Conservation (phyloP, 2,329 filamentous ascomycete genomes). For the Trichoderma harzianum region DNA sequence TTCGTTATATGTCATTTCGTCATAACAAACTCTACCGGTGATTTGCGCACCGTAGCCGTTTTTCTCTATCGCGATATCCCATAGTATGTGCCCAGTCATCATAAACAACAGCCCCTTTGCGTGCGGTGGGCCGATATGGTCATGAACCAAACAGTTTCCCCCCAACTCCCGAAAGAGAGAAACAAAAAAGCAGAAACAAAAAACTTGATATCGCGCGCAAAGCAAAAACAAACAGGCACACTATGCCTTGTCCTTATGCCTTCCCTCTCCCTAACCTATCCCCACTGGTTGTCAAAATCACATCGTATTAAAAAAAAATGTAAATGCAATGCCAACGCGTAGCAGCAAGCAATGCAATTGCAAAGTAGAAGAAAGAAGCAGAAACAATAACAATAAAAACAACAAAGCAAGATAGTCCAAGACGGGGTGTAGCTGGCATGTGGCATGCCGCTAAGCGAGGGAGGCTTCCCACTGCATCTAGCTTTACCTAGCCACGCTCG, state of each 20-base stretch:
- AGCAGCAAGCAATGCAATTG: neutral
- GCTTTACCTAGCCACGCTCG: constrained; percentile 18
- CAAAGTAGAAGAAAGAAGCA: neutral
- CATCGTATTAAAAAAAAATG: neutral
- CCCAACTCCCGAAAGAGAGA: neutral
- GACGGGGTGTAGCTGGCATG: neutral
- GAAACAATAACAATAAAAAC: neutral
- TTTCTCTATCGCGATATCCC: constrained; percentile 18
- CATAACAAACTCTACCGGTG: constrained; percentile 15
- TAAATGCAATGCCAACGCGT: neutral
- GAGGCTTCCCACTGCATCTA: neutral
- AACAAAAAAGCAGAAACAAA: neutral
- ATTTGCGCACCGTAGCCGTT: constrained; percentile 13
- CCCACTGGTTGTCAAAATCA: neutral
- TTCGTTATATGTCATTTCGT: constrained; percentile 17
- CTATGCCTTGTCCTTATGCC: neutral
- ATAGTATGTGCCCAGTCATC: constrained; percentile 15
- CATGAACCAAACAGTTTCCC: constrained; percentile 10
- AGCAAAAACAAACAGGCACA: neutral
- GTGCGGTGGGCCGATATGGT: neutral
- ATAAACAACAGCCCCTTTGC: neutral
- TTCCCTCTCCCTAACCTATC: neutral
- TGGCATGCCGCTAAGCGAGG: neutral
- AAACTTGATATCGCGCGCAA: neutral
- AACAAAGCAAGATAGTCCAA: neutral